These are phyloP conservation scores for Ascocoryne sarcoides DNA, from an alignment of 2,329 filamentous ascomycete genomes.

Conservation along the genomic window DNA sequence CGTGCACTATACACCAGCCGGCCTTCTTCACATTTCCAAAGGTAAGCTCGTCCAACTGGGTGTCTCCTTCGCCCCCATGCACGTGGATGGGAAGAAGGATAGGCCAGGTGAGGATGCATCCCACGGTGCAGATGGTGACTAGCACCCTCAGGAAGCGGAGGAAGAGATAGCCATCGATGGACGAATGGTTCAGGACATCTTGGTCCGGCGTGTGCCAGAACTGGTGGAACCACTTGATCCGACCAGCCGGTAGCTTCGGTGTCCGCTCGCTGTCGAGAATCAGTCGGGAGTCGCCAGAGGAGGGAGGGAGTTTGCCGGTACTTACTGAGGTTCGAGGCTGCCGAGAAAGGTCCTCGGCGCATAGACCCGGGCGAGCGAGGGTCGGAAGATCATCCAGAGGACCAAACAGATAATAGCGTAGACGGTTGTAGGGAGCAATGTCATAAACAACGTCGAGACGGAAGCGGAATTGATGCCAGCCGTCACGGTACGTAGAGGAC, in stretches of 20 bases:
- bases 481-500: conserved; percentile 29
- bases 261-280: conserved; percentile 26
- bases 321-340: conserved; percentile 41
- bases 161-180: conserved; percentile 57
- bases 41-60: conserved; percentile 50
- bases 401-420: conserved; percentile 40
- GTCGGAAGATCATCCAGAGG: conserved; percentile 42
- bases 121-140: conserved; percentile 52
- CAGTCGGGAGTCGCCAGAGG: neutral
- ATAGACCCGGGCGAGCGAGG: conserved; percentile 44
- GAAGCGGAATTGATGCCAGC: conserved; percentile 34
- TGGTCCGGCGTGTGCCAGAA: conserved; percentile 28
- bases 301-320: too few relatives aligned
- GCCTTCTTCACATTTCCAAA: conserved; percentile 47
- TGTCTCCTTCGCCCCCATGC: conserved; percentile 44
- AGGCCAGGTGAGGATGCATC: conserved; percentile 54
- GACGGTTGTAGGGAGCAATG: conserved; percentile 43
- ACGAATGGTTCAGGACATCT: conserved; percentile 52
- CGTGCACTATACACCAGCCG: conserved; percentile 51
- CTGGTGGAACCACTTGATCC: conserved; percentile 29
- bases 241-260: conserved; percentile 24
- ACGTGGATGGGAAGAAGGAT: conserved; percentile 57
- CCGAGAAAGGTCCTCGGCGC: conserved; percentile 43
- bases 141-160: conserved; percentile 56
- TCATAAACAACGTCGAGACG: conserved; percentile 36